phyloP scores from a whole-genome alignment of 2,329 filamentous ascomycete species.

The Rutstroemia sydowiana region DNA sequence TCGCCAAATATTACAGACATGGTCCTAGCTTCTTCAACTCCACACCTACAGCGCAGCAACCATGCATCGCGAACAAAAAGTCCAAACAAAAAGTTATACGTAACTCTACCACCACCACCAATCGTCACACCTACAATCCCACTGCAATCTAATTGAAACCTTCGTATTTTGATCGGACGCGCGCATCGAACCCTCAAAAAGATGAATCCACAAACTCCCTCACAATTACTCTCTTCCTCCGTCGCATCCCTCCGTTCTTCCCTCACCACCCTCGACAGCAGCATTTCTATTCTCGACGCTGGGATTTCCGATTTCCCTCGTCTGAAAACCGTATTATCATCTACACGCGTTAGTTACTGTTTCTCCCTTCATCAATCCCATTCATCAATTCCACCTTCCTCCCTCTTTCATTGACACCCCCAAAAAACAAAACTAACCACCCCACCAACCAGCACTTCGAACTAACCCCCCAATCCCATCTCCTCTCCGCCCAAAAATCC shows the following conservation, averaged over 20 bases:
- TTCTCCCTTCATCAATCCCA: background rate
- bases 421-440: background rate
- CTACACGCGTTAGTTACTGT: constrained; percentile 28
- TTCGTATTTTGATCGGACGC: no score
- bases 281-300: constrained; percentile 32
- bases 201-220: constrained; percentile 12
- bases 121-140: no score
- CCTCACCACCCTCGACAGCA: constrained; percentile 33
- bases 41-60: no score
- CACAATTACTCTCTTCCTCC: constrained; percentile 19
- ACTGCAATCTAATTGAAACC: no score
- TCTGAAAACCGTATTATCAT: constrained; percentile 30
- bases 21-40: no score
- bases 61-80: no score
- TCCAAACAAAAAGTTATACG: no score
- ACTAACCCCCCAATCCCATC: constrained; percentile 58
- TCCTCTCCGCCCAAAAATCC: constrained; percentile 56
- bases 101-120: no score
- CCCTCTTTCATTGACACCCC: background rate
- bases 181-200: no score
- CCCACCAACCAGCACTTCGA: constrained; percentile 61
- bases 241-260: constrained; percentile 30
- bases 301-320: constrained; percentile 31
- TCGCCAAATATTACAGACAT: no score
- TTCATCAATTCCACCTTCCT: background rate